These are phyloP conservation scores for Lactarius pseudohatsudake DNA, from an alignment of 768 basidiomycete genomes.

Conservation along the genomic window DNA sequence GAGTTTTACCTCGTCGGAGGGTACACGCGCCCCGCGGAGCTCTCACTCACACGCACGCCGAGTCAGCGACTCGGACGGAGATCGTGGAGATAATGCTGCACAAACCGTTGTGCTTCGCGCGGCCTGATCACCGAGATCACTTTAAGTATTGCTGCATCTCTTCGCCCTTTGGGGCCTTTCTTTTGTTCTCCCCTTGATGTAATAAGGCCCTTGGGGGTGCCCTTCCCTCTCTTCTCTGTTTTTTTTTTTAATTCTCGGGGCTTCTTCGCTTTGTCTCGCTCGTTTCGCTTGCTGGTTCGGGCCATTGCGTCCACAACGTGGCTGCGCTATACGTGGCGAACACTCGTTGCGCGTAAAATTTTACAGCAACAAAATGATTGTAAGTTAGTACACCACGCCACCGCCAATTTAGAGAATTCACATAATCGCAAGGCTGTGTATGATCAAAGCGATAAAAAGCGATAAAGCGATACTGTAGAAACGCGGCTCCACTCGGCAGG, in stretches of 20 bases:
- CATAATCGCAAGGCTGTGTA: constrained; percentile 2
- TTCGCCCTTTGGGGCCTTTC: not conserved
- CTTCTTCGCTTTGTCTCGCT: not conserved
- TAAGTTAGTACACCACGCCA: not conserved
- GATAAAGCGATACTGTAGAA: not conserved
- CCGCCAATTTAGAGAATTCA: not conserved
- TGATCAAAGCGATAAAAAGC: not conserved
- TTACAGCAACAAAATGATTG: not conserved
- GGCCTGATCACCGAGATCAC: not conserved
- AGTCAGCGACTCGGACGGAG: constrained; percentile 5
- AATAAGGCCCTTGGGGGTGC: not conserved
- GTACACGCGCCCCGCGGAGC: not conserved
- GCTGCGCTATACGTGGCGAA: constrained; percentile 3
- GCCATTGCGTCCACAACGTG: constrained; percentile 1
- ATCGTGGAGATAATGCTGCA: constrained; percentile 10
- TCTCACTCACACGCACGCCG: not conserved
- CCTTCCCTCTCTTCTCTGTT: not conserved
- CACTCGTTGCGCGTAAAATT: constrained; percentile 3
- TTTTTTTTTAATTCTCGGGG: not conserved
- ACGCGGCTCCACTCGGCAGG: not conserved
- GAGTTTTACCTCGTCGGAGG: constrained; percentile 1
- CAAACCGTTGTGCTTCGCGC: not conserved
- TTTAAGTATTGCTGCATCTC: not conserved
- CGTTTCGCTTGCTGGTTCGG: not conserved
- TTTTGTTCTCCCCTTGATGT: not conserved